Evolutionary conservation across 305 asterid genomes (phyloP).

Genomic region (Solanum hybrid): DNA sequence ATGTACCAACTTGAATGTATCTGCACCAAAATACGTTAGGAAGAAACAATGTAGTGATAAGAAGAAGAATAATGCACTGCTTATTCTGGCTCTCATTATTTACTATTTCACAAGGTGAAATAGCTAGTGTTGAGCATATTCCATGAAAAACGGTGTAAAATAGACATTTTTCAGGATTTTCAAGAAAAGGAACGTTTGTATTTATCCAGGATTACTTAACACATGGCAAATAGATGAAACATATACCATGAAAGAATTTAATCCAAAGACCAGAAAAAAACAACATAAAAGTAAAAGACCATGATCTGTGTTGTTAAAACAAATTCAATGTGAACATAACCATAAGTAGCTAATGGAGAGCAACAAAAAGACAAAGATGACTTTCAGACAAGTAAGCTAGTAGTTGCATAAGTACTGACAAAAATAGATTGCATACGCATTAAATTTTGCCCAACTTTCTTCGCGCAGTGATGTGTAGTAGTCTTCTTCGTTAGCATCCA

Average conservation of each 20-base stretch:
- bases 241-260: not conserved
- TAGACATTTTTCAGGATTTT: not conserved
- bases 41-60: conserved; percentile 1
- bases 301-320: not conserved
- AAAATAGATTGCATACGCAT: conserved; percentile 42
- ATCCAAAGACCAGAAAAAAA: not conserved
- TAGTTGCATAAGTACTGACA: not conserved
- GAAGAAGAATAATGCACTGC: not conserved
- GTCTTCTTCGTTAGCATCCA: conserved; percentile 48
- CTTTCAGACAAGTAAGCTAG: not conserved
- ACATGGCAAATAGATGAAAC: not conserved
- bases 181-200: not conserved
- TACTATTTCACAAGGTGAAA: not conserved
- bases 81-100: not conserved
- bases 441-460: conserved; percentile 73
- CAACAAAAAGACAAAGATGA: not conserved
- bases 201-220: not conserved
- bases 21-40: conserved; percentile 31
- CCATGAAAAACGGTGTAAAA: not conserved
- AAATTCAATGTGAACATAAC: not conserved
- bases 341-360: not conserved
- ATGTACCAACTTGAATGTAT: conserved; percentile 57
- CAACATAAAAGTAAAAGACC: not conserved
- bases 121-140: not conserved
- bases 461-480: conserved; percentile 39